These are phyloP conservation scores for Porphyrellus cyaneotinctus DNA, from an alignment of 768 basidiomycete genomes.

Conservation along the genomic window DNA sequence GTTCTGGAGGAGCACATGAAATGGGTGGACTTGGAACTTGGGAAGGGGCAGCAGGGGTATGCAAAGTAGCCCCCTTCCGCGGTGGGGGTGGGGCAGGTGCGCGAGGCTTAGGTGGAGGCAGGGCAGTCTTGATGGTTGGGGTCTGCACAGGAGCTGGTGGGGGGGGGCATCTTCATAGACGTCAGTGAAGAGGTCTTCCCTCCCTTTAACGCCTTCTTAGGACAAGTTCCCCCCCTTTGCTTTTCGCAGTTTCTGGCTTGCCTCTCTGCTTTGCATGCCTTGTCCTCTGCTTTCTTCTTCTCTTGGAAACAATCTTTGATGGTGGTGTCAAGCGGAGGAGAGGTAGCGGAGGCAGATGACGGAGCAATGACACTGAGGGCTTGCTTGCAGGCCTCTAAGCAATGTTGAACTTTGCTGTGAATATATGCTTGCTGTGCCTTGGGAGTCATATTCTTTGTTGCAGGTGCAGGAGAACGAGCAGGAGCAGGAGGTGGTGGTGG, in stretches of 20 bases:
- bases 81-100: constrained; percentile 37
- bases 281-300: constrained; percentile 88
- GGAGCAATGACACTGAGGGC: constrained; percentile 72
- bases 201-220: constrained; percentile 63
- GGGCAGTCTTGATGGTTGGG: constrained; percentile 33
- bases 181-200: constrained; percentile 39
- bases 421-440: constrained; percentile 79
- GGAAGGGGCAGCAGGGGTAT: constrained; percentile 15
- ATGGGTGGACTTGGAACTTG: constrained; percentile 20
- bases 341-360: constrained; percentile 30
- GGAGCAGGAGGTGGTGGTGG: constrained; percentile 51
- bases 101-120: constrained; percentile 31
- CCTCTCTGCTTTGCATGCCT: constrained; percentile 69
- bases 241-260: constrained; percentile 79
- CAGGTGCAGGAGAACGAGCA: constrained; percentile 54
- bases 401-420: constrained; percentile 73
- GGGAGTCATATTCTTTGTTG: constrained; percentile 75
- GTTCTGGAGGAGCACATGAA: constrained; percentile 23
- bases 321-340: constrained; percentile 62
- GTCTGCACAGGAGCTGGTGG: constrained; percentile 35
- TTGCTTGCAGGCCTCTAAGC: constrained; percentile 83
- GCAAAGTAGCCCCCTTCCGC: constrained; percentile 11
- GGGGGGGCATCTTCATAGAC: constrained; percentile 41
- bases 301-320: constrained; percentile 87
- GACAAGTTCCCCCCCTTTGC: constrained; percentile 64